Conservation (phyloP, 2,329 filamentous ascomycete genomes). For the Fusarium hainanense region DNA sequence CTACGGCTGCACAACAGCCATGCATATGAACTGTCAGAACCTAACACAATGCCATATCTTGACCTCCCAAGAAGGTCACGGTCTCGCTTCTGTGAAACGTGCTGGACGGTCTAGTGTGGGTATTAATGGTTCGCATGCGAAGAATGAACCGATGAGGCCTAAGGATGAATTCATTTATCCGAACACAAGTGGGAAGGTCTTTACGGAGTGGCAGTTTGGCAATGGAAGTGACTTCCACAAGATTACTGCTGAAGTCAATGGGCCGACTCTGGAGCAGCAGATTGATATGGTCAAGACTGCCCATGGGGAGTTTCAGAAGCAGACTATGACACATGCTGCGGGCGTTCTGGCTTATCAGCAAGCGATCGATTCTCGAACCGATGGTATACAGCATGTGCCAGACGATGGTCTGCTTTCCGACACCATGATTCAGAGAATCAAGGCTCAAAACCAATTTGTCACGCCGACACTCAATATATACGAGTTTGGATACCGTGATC, state of each 20-base stretch:
- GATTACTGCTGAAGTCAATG: background rate
- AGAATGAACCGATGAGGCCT: background rate
- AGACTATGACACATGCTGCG: background rate
- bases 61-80: background rate
- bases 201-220: background rate
- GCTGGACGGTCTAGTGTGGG: background rate
- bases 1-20: background rate
- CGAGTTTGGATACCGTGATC: background rate
- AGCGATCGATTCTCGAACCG: background rate
- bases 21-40: background rate
- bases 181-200: background rate
- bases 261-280: background rate
- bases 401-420: background rate
- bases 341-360: background rate
- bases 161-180: background rate
- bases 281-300: background rate
- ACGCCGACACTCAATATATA: background rate
- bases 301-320: background rate
- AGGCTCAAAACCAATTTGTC: background rate
- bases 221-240: background rate
- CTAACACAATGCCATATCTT: background rate
- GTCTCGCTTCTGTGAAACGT: background rate
- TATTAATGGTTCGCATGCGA: background rate
- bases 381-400: background rate
- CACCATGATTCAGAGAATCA: background rate